Evolutionary conservation across 2,329 filamentous ascomycete genomes (phyloP), one percentile per base, ranked within the genome.

Genomic region (Boeremia lycopersici): DNA sequence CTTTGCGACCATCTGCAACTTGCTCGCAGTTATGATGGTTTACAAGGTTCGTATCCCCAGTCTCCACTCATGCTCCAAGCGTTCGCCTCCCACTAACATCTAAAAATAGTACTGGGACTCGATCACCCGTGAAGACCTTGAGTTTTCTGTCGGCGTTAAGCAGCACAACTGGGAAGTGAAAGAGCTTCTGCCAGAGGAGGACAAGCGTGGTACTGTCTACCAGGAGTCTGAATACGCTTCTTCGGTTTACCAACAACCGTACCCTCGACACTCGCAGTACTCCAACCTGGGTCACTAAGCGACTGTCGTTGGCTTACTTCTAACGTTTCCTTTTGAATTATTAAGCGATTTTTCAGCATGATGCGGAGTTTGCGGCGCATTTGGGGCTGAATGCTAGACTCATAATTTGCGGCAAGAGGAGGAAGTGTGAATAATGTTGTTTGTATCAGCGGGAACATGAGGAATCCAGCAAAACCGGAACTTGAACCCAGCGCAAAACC

Each of bases 101-200:
- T 53, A 59, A 59, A 51, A 53, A 58, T 53, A 95, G 92, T 99
- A 96, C 81, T 99, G 95, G 95, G 95, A 99, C 73, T 97, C 93
- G 13, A 99, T 99, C 76, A 99, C 95, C 19, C 92, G 90, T 72
- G 95, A 99, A 78, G 95, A 99, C 75, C 88, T 99, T 63, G 95
- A 99, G 74, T 99, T 99, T 77, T 96, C 92, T 2, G 95, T 99
- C 44, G 93, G 93, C 62, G 91, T 91, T 55, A 91, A 93, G 75
- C 89, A 91, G 78, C 96, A 96, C 79, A 97, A 95, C 75, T 99
- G 95, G 95, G 95, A 99, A 73, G 89, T 98, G 72, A 98, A 98
- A 80, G 93, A 98, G 60, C 82, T 73, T 6, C 61, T 91, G 10
- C 82, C 95, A 15, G 85, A 88, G 39, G 90, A 95, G 62, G 91